Evolutionary conservation across 176 grass and related monocot genomes (phyloP).

Genomic region (Cenchrus fungigraminus): DNA sequence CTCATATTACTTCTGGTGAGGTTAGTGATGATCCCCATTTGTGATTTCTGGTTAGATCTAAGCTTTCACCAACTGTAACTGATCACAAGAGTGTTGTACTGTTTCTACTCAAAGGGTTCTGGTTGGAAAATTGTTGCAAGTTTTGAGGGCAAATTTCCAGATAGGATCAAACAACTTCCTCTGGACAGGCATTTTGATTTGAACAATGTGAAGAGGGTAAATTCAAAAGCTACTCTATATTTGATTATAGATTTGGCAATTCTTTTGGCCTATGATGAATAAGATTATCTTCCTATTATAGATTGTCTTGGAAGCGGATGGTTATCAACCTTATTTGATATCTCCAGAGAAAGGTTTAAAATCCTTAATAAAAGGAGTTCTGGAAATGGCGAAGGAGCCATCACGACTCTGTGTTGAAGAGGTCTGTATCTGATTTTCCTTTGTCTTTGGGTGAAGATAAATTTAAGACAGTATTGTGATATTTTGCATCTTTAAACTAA

Average conservation of each 20-base stretch:
- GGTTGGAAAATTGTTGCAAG: conserved; percentile 97
- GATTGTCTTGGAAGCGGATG: conserved; percentile 96
- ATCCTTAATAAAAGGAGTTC: conserved; percentile 90
- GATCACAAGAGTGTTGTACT: conserved; percentile 10
- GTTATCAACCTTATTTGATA: conserved; percentile 97
- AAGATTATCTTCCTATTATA: conserved; percentile 52
- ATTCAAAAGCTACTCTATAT: conserved; percentile 25
- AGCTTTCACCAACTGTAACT: conserved; percentile 26
- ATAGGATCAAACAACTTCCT: conserved; percentile 92
- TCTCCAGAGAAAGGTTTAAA: conserved; percentile 92
- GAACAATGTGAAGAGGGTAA: conserved; percentile 96
- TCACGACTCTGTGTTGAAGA: conserved; percentile 90
- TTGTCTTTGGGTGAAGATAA: conserved; percentile 38
- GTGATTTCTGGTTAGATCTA: conserved; percentile 31
- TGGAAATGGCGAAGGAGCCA: conserved; percentile 95
- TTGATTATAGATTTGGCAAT: conserved; percentile 23
- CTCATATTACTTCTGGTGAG: conserved; percentile 87
- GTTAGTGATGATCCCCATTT: conserved; percentile 55
- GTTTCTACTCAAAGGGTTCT: conserved; percentile 64
- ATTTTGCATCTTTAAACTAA: conserved; percentile 19
- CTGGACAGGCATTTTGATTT: conserved; percentile 91
- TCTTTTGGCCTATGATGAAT: conserved; percentile 36
- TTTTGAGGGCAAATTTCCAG: conserved; percentile 93
- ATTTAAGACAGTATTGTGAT: not conserved
- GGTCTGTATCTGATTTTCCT: conserved; percentile 45